Evolutionary conservation across 352 stramenopile genomes (phyloP).

Genomic region (Pythium sukuiense): DNA sequence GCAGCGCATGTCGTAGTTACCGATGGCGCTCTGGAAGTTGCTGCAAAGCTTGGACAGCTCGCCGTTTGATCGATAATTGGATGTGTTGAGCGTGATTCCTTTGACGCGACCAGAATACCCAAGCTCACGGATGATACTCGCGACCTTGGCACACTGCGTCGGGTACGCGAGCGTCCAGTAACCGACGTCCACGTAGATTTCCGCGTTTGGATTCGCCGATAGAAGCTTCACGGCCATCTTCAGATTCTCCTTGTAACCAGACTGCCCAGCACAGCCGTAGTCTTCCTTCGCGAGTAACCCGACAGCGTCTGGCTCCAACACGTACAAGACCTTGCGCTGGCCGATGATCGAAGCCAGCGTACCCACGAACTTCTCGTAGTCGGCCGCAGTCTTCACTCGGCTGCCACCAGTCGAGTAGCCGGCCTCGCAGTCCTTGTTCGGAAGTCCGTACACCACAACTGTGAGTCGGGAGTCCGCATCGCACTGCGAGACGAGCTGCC

Average conservation of each 20-base stretch:
- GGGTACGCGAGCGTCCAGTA: slow-evolving; percentile 53
- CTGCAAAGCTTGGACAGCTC: slow-evolving; percentile 48
- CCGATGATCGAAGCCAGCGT: slow-evolving; percentile 37
- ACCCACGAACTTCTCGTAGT: slow-evolving; percentile 50
- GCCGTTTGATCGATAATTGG: slow-evolving; percentile 56
- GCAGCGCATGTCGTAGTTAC: slow-evolving; percentile 32
- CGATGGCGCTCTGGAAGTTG: slow-evolving; percentile 45
- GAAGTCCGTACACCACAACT: slow-evolving; percentile 67
- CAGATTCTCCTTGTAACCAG: slow-evolving; percentile 56
- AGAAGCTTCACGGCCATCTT: slow-evolving; percentile 47
- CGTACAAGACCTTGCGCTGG: slow-evolving; percentile 57
- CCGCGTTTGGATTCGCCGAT: slow-evolving; percentile 51
- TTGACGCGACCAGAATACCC: slow-evolving; percentile 41
- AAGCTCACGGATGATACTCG: slow-evolving; percentile 41
- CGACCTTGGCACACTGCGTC: slow-evolving; percentile 8
- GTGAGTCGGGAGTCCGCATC: slow-evolving; percentile 41
- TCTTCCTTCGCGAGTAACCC: slow-evolving; percentile 41
- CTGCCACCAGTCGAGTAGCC: slow-evolving; percentile 42
- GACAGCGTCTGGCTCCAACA: slow-evolving; percentile 66
- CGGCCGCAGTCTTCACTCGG: slow-evolving; percentile 37
- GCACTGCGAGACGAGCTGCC: slow-evolving; percentile 18
- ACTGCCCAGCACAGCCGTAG: slow-evolving; percentile 33
- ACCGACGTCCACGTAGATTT: slow-evolving; percentile 65
- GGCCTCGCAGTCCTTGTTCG: slow-evolving; percentile 63
- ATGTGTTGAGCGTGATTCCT: slow-evolving; percentile 68